A percentile compares a stretch with the other conserved stretches of the same genome.
Conservation (phyloP, 805 yeast species). For the Sugiyamaella marilandica region DNA sequence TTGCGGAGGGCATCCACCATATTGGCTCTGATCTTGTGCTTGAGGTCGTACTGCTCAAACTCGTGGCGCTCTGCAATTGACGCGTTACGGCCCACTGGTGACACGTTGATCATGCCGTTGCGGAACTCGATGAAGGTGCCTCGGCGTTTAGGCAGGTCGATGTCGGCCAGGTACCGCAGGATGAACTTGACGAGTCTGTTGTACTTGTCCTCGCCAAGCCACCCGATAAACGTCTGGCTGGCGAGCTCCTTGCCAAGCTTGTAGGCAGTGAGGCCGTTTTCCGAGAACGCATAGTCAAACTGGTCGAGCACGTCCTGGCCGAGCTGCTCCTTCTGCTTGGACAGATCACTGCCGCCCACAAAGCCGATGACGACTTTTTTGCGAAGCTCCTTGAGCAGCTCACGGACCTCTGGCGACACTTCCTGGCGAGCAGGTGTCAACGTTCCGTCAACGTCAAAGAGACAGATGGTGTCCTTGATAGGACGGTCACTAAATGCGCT, state of each 20-base stretch:
- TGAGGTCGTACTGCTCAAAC: conserved; percentile 78
- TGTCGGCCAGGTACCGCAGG: conserved; percentile 73
- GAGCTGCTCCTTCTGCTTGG: conserved; percentile 93
- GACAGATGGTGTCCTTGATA: conserved; percentile 64
- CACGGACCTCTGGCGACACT: conserved; percentile 61
- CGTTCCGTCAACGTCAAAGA: conserved; percentile 98
- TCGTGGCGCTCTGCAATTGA: conserved; percentile 90
- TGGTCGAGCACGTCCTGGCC: conserved; percentile 70
- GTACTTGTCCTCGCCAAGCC: conserved; percentile 96
- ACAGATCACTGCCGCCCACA: conserved; percentile 95
- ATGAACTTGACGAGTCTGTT: conserved; percentile 82
- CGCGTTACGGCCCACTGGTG: conserved; percentile 98
- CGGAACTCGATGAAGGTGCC: conserved; percentile 99
- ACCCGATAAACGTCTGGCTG: conserved; percentile 86
- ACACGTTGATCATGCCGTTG: conserved; percentile 98
- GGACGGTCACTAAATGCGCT: conserved; percentile 76
- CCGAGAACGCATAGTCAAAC: conserved; percentile 94
- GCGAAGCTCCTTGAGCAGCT: conserved; percentile 68
- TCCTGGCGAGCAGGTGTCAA: conserved; percentile 92
- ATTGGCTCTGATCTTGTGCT: conserved; percentile 73
- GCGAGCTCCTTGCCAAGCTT: conserved; percentile 83
- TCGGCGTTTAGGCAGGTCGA: conserved; percentile 94
- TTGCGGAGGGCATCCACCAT: conserved; percentile 81
- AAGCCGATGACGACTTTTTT: conserved; percentile 93
- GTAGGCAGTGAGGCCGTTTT: conserved; percentile 97